Base-by-base conservation (phyloP, 148 eudicot species). In the Chenopodium formosanum region DNA sequence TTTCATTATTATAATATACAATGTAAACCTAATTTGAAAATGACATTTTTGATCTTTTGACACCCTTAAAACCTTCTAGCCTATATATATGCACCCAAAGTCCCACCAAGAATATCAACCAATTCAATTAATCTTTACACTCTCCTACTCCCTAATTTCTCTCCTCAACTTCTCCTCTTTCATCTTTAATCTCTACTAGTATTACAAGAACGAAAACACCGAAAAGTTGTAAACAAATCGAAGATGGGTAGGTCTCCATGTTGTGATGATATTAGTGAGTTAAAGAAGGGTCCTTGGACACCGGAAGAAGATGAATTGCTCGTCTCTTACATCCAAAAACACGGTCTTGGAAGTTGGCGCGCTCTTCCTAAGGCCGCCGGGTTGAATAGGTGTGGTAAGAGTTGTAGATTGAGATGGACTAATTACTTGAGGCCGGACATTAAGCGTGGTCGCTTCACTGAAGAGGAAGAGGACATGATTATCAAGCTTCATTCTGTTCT, bases 211-310 rank as follows among this genome's bases (percentile, higher is more conserved):
- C 52, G 2, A 48, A 48, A 48, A 48, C 52, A 50, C 13, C 53
- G 14, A 50, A 11, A 40, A 40, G 44, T 40, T 40, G 7, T 12
- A 50, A 12, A 12, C 53, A 2, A 50, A 50, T 50, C 3, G 0
- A 72, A 76, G 23, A 92, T 92, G 95, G 95, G 87, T 25, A 86
- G 91, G 75, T 76, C 86, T 75, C 91, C 91, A 16, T 84, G 90
- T 69, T 79, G 87, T 73, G 90, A 86, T 53, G 85, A 82, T 34
- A 80, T 40, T 31, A 84, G 53, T 23, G 85, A 78, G 62, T 71
- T 92, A 81, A 92, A 88, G 88, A 90, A 88, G 77, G 95, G 95
- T 75, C 91, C 95, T 52, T 92, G 95, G 95, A 88, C 92, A 10
- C 86, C 87, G 0, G 91, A 92, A 46, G 95, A 92, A 70, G 95